Evolutionary conservation across 2,329 filamentous ascomycete genomes (phyloP), one percentile per base, ranked within the genome.

Genomic region (Bipolaris cookei): DNA sequence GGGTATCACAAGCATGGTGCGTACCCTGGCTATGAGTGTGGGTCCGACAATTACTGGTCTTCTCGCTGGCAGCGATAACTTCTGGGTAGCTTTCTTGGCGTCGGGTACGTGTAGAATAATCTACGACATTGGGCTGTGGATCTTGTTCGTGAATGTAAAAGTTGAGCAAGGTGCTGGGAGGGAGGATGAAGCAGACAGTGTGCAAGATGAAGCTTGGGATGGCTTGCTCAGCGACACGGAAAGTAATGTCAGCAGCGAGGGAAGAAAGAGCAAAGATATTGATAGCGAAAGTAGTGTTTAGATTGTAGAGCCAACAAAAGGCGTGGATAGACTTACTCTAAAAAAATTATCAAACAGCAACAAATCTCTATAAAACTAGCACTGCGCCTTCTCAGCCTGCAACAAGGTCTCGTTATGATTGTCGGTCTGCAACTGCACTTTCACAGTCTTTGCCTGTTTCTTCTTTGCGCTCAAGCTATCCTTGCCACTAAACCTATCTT

Each of bases 1-100:
- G 85, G 88, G 88, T 11, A 87, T 90, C 63, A 89, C 86, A 0
- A 80, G 78, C 44, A 85, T 86, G 67, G 57, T 89, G 25, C 79
- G 86, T 6, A 89, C 86, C 0, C 66, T 89, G 10, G 84, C 86
- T 0, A 81, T 84, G 59, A 86, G 68, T 79, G 55, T 69, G 0
- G 73, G 73, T 81, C 76, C 76, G 10, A 66, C 63, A 1, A 63
- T 77, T 6, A 78, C 76, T 2, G 76, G 76, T 8, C 34, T 76
- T 1, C 50, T 78, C 10, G 76, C 76, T 6, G 72, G 72, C 2
- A 62, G 65, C 28, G 62, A 68, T 13, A 62, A 58, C 3, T 78
- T 78, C 57, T 77, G 75, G 74, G 61, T 76, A 11, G 75, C 76
- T 1, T 78, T 78, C 58, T 52, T 77, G 20, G 72, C 71, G 10